Percentiles rank a stretch among this genome's conserved stretches.
Evolutionary conservation across 192 early-diverging fungal genomes (phyloP).

Genomic region (Entomortierella lignicola): DNA sequence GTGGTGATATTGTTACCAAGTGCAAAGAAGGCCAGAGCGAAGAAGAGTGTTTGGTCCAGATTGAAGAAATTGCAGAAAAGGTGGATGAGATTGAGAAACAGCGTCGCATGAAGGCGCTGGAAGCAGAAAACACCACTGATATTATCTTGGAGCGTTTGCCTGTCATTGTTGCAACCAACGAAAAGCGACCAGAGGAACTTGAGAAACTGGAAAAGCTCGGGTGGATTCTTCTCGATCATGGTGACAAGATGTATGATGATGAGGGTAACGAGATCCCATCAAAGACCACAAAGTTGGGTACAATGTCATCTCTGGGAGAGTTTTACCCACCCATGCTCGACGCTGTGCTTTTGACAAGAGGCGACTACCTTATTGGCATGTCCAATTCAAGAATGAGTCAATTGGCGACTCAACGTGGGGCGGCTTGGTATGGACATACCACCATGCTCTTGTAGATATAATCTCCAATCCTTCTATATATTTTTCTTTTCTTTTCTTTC

Average conservation of each 20-base stretch:
- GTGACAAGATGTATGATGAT: slow-evolving; percentile 21
- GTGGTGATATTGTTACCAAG: slow-evolving; percentile 49
- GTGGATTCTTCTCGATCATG: slow-evolving; percentile 49
- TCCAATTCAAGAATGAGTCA: slow-evolving; percentile 43
- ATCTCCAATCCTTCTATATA: too few relatives aligned
- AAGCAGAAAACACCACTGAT: neutral
- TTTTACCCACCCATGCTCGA: slow-evolving; percentile 53
- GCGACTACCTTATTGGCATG: slow-evolving; percentile 51
- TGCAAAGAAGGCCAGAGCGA: slow-evolving; percentile 35
- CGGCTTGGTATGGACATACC: slow-evolving; percentile 32
- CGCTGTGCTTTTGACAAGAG: slow-evolving; percentile 43
- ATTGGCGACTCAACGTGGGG: slow-evolving; percentile 38
- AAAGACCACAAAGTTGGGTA: slow-evolving; percentile 32
- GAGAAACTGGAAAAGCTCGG: slow-evolving; percentile 40
- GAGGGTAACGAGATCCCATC: slow-evolving; percentile 11
- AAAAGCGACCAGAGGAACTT: slow-evolving; percentile 37
- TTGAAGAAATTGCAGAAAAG: slow-evolving; percentile 48
- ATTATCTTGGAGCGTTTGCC: slow-evolving; percentile 32
- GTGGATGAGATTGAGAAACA: slow-evolving; percentile 45
- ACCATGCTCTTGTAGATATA: slow-evolving; percentile 39
- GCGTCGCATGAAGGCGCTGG: slow-evolving; percentile 23
- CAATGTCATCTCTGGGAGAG: slow-evolving; percentile 23
- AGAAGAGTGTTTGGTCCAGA: slow-evolving; percentile 44
- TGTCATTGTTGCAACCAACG: slow-evolving; percentile 42
- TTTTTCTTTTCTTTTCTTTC: slow-evolving; percentile 8